phyloP scores from a whole-genome alignment of 2,329 filamentous ascomycete species.

The Daldinia sp. region DNA sequence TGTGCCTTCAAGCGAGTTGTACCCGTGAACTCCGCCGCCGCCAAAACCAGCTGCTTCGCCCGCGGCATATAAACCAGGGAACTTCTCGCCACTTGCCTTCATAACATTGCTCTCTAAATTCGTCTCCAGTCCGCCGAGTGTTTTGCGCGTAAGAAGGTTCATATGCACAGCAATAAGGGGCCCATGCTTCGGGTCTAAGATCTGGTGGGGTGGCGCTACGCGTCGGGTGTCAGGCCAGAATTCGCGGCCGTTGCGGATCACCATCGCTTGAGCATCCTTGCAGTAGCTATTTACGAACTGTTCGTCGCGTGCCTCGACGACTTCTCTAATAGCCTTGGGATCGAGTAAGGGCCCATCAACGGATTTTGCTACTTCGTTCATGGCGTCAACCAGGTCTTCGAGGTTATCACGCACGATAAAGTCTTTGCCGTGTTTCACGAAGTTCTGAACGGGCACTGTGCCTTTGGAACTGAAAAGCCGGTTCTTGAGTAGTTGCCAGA shows the following conservation, averaged over 20 bases:
- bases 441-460: conserved; percentile 63
- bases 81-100: conserved; percentile 55
- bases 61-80: conserved; percentile 66
- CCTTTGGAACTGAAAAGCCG: conserved; percentile 62
- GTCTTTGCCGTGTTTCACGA: conserved; percentile 65
- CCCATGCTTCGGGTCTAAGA: conserved; percentile 63
- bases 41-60: conserved; percentile 69
- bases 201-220: conserved; percentile 61
- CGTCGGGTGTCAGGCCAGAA: conserved; percentile 65
- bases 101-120: conserved; percentile 65
- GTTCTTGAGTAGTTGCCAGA: conserved; percentile 59
- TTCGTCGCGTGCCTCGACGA: conserved; percentile 61
- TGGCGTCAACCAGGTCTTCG: conserved; percentile 62
- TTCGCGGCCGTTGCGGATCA: conserved; percentile 63
- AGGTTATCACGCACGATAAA: conserved; percentile 67
- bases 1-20: conserved; percentile 68
- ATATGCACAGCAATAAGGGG: conserved; percentile 68
- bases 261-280: conserved; percentile 70
- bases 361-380: conserved; percentile 63
- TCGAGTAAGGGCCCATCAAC: conserved; percentile 59
- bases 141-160: conserved; percentile 69
- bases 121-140: conserved; percentile 67
- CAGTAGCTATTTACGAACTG: conserved; percentile 65
- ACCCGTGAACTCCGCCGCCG: conserved; percentile 69
- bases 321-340: conserved; percentile 53